Evolutionary conservation across 1,284 basidiomycete genomes (phyloP), one percentile per base, ranked within the genome.

Genomic region (Apiotrichum gamsii): DNA sequence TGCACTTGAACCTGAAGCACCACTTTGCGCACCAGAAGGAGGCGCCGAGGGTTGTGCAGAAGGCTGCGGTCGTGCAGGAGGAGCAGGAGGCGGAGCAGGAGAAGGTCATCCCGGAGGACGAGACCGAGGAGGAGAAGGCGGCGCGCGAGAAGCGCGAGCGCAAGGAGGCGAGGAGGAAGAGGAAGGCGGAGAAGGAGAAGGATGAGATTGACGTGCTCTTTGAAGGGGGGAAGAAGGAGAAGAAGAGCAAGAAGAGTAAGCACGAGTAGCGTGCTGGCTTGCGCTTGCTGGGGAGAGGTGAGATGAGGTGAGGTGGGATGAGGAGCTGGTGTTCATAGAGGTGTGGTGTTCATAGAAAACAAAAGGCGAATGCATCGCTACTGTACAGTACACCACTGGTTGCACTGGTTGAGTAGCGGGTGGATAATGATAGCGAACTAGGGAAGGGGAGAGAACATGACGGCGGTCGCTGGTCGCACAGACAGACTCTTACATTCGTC

Each of bases 1-100:
- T 79, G 45, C 77, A 81, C 51, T 51, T 69, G 18, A 58, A 62
- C 15, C 50, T 71, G 6, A 61, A 61, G 43, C 69, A 68, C 56
- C 69, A 70, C 51, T 70, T 69, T 50, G 72, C 76, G 23, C 61
- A 72, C 51, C 56, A 68, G 48, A 61, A 65, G 58, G 58, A 53
- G 20, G 45, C 24, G 38, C 32, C 25, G 32, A 18, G 50, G 13
- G 23, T 34, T 29, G 21, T 15, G 19, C 19, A 43, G 31, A 45
- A n/a, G 41, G 51, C 11, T 10, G 24, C 20, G 36, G 44, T 15
- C 39, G 50, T 16, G 40, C 20, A 18, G 19, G 39, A 49, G n/a
- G 37, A 30, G 23, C 30, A 30, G 15, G 33, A 36, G 38, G 34
- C 36, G 32, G 39, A 44, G 11, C 44, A 18, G 39, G 39, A 30